A percentile compares a stretch with the other conserved stretches of the same genome.
Evolutionary conservation across 495 filamentous ascomycete species (phyloP).

Genomic region (Cudoniella acicularis): DNA sequence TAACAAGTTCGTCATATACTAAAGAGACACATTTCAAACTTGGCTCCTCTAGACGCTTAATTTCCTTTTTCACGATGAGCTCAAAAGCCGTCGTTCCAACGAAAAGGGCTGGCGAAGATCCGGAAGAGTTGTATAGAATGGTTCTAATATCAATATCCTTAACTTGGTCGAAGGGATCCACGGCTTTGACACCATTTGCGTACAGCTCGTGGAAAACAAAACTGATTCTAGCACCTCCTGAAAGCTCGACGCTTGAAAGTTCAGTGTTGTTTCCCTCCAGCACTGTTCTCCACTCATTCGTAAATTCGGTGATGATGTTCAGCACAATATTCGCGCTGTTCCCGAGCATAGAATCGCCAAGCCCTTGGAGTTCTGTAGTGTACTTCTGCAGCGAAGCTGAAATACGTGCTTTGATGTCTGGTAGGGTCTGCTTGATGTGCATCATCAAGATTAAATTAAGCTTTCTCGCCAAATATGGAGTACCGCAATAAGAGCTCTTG

Average conservation of each 20-base stretch:
- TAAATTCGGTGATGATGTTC: constrained; percentile 98
- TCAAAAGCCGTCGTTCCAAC: constrained; percentile 98
- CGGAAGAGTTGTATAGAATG: constrained; percentile 96
- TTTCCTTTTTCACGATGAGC: constrained; percentile 97
- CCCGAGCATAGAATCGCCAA: constrained; percentile 94
- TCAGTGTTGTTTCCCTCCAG: constrained; percentile 96
- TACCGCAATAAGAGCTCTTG: constrained; percentile 98
- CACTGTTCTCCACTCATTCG: constrained; percentile 93
- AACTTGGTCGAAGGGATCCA: constrained; percentile 95
- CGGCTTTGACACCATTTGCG: constrained; percentile 95
- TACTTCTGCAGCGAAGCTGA: constrained; percentile 91
- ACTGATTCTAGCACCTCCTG: constrained; percentile 95
- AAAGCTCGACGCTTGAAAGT: constrained; percentile 88
- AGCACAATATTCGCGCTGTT: constrained; percentile 95
- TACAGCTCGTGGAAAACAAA: constrained; percentile 99
- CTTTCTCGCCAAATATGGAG: constrained; percentile 93
- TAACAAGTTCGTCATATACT: constrained; percentile 96
- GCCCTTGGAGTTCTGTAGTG: constrained; percentile 67
- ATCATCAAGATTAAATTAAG: constrained; percentile 99
- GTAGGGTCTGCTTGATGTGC: constrained; percentile 99
- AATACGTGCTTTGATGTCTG: constrained; percentile 97
- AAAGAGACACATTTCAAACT: constrained; percentile 94
- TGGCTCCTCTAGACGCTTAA: constrained; percentile 93
- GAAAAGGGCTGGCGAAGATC: constrained; percentile 94
- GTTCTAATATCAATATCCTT: constrained; percentile 98